phyloP scores from a whole-genome alignment of 2,329 filamentous ascomycete genomes.

The Aspergillus sergii region DNA sequence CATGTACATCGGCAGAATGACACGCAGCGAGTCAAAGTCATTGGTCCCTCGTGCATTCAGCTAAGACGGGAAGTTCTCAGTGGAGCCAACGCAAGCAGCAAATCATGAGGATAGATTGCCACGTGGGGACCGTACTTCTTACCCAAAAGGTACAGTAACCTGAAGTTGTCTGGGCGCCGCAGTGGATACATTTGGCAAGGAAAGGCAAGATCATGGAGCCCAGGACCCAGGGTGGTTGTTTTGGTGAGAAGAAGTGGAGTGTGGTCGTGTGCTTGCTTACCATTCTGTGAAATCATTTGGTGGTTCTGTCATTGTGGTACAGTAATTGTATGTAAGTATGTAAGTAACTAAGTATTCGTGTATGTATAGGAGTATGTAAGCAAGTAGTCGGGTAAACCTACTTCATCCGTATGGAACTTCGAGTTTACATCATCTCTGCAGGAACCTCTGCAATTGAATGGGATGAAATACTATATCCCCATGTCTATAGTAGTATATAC shows the following conservation, averaged over 20 bases:
- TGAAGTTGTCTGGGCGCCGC: neutral
- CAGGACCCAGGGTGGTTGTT: neutral
- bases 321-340: neutral
- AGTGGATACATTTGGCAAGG: neutral
- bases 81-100: neutral
- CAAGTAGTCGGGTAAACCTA: neutral
- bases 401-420: neutral
- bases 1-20: neutral
- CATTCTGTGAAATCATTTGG: neutral
- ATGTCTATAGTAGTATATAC: neutral
- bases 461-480: neutral
- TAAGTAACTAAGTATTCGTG: neutral
- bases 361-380: neutral
- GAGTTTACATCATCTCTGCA: neutral
- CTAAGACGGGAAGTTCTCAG: neutral
- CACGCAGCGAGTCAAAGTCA: neutral
- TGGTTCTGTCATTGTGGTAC: neutral
- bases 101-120: constrained; percentile 4
- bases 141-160: neutral
- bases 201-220: neutral
- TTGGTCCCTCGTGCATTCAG: neutral
- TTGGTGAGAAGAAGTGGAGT: neutral
- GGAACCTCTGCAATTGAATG: neutral
- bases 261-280: constrained; percentile 1
- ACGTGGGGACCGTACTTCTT: constrained; percentile 6